Base-by-base conservation (phyloP, 1,139 yeast genomes). In the Sugiyamaella grinbergsii region DNA sequence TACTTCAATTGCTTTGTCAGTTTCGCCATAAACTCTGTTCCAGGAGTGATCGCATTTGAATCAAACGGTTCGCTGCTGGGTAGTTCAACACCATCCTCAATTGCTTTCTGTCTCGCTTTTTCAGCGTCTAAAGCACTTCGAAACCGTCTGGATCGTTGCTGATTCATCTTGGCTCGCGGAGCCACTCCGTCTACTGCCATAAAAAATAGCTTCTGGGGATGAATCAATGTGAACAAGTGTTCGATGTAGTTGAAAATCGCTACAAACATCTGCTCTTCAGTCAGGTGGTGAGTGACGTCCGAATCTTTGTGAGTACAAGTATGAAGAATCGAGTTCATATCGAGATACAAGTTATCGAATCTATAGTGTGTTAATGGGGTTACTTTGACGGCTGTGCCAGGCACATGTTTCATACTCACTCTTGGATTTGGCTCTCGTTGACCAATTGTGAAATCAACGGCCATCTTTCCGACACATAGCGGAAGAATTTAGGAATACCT, bases 181-280 rank as follows among this genome's bases (percentile, higher is more conserved):
- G 98, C 98, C 45, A 94, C 98, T 55, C 98, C 99, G 73, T 94
- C 99, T 47, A 94, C 95, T 1, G 98, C 98, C 95, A 94, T 91
- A 69, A 86, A 91, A 62, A 94, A 88, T 28, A 87, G 81, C 66
- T 89, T 80, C 62, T 86, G 78, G 5, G 99, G 99, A 64, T 83
- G 82, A 60, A 93, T 90, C 33, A 89, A 81, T 56, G 83, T 84
- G 64, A 94, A 93, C 56, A 94, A 74, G 70, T 93, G 98, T 67
- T 94, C 98, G 57, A 93, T 91, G 64, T 94, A 94, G 46, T 87
- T 85, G 73, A 91, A 93, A 46, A 94, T 90, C n/a, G 94, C 85
- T 18, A 90, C 83, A 70, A 82, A 93, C 79, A 91, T 91, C 67
- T 89, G 93, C 63, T 91, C 96, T 59, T 93, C 98, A 1, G 94